These are phyloP conservation scores for Leccinum ochraceum DNA, from an alignment of 768 basidiomycete species.

Conservation along the genomic window DNA sequence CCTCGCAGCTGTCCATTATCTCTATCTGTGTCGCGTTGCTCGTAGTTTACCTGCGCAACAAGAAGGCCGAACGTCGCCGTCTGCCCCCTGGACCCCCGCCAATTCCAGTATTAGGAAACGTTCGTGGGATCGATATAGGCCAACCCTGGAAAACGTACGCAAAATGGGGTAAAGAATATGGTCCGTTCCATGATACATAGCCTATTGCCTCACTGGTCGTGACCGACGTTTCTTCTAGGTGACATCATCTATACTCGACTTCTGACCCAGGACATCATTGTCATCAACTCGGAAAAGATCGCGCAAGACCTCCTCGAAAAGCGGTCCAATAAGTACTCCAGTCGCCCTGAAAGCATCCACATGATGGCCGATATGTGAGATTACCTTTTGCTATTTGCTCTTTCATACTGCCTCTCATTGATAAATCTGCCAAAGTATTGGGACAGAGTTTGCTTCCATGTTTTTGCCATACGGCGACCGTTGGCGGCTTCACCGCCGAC, in stretches of 20 bases:
- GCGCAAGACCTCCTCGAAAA: constrained; percentile 26
- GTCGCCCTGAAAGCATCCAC: constrained; percentile 20
- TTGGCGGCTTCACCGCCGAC: background rate
- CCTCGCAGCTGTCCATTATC: constrained; percentile 3
- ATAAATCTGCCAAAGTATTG: constrained; percentile 17
- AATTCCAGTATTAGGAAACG: constrained; percentile 23
- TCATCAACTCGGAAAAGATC: constrained; percentile 29
- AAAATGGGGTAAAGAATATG: constrained; percentile 22
- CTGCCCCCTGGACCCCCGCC: constrained; percentile 27
- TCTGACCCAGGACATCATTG: constrained; percentile 24
- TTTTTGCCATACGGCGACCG: background rate
- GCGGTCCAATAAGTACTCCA: constrained; percentile 27
- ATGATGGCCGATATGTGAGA: constrained; percentile 23
- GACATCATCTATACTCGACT: constrained; percentile 26
- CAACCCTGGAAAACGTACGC: constrained; percentile 27
- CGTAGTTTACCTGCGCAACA: constrained; percentile 11
- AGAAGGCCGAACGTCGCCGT: constrained; percentile 7
- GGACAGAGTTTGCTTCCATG: constrained; percentile 15
- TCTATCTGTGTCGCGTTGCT: constrained; percentile 13
- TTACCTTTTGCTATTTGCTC: background rate
- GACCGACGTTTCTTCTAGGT: constrained; percentile 14
- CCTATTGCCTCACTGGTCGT: background rate
- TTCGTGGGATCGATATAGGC: constrained; percentile 17
- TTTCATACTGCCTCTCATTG: constrained; percentile 8
- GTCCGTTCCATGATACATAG: constrained; percentile 7